phyloP scores from a whole-genome alignment of 495 filamentous ascomycete genomes.

The Hypoxylon intermedium region DNA sequence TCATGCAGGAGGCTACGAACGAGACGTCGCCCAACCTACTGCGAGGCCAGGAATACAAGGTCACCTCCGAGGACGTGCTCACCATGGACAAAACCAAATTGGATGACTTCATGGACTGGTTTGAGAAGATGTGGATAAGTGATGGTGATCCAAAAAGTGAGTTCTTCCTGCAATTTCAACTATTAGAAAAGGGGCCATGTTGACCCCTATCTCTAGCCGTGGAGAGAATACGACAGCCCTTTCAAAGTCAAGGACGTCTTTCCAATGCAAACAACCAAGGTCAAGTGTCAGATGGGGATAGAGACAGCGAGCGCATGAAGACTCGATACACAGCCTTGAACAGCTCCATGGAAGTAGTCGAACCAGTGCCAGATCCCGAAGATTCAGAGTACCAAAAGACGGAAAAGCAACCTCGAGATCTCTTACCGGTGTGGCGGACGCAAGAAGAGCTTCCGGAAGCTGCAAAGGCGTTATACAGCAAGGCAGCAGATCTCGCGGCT shows the following conservation, averaged over 20 bases:
- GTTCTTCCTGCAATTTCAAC: constrained; percentile 4
- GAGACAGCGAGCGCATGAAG: neutral
- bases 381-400: constrained; percentile 35
- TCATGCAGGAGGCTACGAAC: constrained; percentile 50
- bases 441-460: constrained; percentile 62
- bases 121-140: constrained; percentile 75
- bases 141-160: constrained; percentile 53
- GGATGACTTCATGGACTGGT: constrained; percentile 89
- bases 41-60: constrained; percentile 46
- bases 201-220: constrained; percentile 20
- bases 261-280: neutral
- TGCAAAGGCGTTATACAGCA: constrained; percentile 62
- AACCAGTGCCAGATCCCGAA: constrained; percentile 36
- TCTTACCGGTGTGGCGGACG: constrained; percentile 64
- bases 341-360: constrained; percentile 16
- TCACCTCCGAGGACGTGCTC: constrained; percentile 73
- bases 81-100: constrained; percentile 71
- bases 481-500: constrained; percentile 55
- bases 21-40: constrained; percentile 3
- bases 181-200: neutral
- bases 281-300: neutral
- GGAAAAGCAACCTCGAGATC: constrained; percentile 58
- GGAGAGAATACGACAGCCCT: constrained; percentile 24
- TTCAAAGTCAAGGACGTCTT: constrained; percentile 17
- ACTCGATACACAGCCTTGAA: constrained; percentile 22